These are phyloP conservation scores for Vachellia pachyceras DNA, from an alignment of 306 rosid species.

Conservation along the genomic window DNA sequence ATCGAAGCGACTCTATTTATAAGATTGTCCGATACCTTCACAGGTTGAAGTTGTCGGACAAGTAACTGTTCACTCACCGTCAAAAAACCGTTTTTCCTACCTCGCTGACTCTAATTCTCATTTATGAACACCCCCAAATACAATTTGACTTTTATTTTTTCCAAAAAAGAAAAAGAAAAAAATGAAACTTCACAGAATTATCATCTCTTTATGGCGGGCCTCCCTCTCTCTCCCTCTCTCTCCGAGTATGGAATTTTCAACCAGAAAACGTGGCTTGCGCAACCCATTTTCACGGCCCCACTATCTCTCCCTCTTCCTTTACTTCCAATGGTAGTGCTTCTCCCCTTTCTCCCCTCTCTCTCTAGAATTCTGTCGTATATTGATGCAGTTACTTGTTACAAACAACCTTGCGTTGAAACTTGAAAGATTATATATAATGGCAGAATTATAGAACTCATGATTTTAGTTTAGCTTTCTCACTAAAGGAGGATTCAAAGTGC, in stretches of 20 bases:
- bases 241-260: conserved; percentile 40
- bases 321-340: neutral
- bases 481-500: conserved; percentile 36
- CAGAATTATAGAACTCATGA: conserved; percentile 39
- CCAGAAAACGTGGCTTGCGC: conserved; percentile 49
- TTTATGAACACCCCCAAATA: neutral
- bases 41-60: too few relatives aligned
- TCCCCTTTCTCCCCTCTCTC: neutral
- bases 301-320: conserved; percentile 36
- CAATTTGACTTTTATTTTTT: neutral
- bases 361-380: conserved; percentile 31
- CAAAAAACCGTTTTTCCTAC: too few relatives aligned
- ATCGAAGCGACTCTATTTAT: too few relatives aligned
- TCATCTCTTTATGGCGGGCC: conserved; percentile 1
- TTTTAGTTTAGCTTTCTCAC: conserved; percentile 6
- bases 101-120: neutral
- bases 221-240: conserved; percentile 4
- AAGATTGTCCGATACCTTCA: too few relatives aligned
- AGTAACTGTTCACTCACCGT: too few relatives aligned
- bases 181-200: neutral
- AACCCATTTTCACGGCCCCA: conserved; percentile 42
- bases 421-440: conserved; percentile 24
- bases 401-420: conserved; percentile 29
- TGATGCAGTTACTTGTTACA: conserved; percentile 40
- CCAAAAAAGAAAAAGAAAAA: too few relatives aligned